These are phyloP conservation scores for Xerocomus minutiporus DNA, from an alignment of 1,284 basidiomycete species.

Conservation along the genomic window DNA sequence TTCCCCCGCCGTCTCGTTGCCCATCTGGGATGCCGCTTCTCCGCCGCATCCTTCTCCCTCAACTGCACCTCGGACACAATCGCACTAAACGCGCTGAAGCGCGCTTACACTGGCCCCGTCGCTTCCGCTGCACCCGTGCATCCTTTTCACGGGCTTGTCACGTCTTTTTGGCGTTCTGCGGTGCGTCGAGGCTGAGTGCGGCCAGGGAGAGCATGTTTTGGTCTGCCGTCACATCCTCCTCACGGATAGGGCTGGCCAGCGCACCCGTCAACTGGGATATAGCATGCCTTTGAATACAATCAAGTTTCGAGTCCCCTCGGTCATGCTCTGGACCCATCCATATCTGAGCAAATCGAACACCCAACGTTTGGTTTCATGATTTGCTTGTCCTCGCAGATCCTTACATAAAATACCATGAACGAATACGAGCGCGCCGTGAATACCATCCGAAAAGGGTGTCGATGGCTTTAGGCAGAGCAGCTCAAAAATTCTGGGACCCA, in stretches of 20 bases:
- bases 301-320: slow-evolving; percentile 38
- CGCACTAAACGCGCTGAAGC: slow-evolving; percentile 53
- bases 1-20: slow-evolving; percentile 54
- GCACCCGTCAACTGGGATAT: slow-evolving; percentile 29
- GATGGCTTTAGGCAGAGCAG: slow-evolving; percentile 88
- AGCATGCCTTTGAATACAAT: slow-evolving; percentile 44
- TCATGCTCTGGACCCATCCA: slow-evolving; percentile 59
- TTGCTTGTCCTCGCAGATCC: slow-evolving; percentile 81
- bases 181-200: slow-evolving; percentile 11
- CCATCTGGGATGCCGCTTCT: slow-evolving; percentile 38
- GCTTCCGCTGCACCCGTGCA: slow-evolving; percentile 26
- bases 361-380: slow-evolving; percentile 54
- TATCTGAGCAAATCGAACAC: slow-evolving; percentile 34
- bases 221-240: slow-evolving; percentile 1
- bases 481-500: slow-evolving; percentile 76
- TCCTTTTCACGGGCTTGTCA: slow-evolving; percentile 25
- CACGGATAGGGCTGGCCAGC: slow-evolving; percentile 8
- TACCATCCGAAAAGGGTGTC: slow-evolving; percentile 69
- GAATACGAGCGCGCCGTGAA: slow-evolving; percentile 52
- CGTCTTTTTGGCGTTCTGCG: slow-evolving; percentile 1
- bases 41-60: slow-evolving; percentile 32
- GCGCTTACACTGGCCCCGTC: slow-evolving; percentile 22
- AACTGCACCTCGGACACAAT: slow-evolving; percentile 52
- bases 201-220: slow-evolving; percentile 2
- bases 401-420: slow-evolving; percentile 43